Conservation (phyloP, 805 yeast genomes). For the Monosporozyma solicola region DNA sequence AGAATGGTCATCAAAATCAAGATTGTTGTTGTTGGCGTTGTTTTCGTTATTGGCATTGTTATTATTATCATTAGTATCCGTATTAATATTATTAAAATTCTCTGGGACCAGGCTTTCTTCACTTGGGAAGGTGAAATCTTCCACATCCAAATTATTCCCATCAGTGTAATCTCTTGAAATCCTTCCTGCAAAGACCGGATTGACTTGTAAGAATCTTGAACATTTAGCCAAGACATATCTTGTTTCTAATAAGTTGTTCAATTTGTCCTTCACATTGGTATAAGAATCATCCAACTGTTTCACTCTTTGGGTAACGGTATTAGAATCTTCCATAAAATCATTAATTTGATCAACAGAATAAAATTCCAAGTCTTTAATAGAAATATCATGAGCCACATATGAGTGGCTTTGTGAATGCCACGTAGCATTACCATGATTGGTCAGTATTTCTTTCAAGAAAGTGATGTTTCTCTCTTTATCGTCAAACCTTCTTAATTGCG, state of each 20-base stretch:
- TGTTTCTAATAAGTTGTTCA: slow-evolving; percentile 60
- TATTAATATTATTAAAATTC: slow-evolving; percentile 9
- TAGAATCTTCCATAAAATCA: slow-evolving; percentile 52
- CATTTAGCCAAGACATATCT: slow-evolving; percentile 51
- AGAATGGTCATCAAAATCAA: slow-evolving; percentile 1
- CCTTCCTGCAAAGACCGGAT: slow-evolving; percentile 26
- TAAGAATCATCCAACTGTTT: slow-evolving; percentile 63
- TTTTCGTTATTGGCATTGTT: slow-evolving; percentile 12
- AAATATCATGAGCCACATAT: slow-evolving; percentile 15
- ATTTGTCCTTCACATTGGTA: slow-evolving; percentile 48
- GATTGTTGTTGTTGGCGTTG: not conserved
- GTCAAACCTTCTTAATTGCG: slow-evolving; percentile 74
- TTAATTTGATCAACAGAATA: slow-evolving; percentile 39
- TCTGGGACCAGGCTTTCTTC: slow-evolving; percentile 9
- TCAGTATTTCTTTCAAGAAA: slow-evolving; percentile 40
- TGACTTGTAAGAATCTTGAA: slow-evolving; percentile 38
- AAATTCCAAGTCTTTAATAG: slow-evolving; percentile 18
- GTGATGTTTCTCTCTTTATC: slow-evolving; percentile 71
- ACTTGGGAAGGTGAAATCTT: slow-evolving; percentile 15
- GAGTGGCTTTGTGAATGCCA: slow-evolving; percentile 31
- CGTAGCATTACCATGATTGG: slow-evolving; percentile 33
- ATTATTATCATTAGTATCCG: slow-evolving; percentile 18
- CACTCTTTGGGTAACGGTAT: slow-evolving; percentile 63
- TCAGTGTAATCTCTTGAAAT: slow-evolving; percentile 14
- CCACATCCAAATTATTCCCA: slow-evolving; percentile 13